Base-by-base conservation (phyloP, 2,329 filamentous ascomycete species). In the Neonectria punicea region DNA sequence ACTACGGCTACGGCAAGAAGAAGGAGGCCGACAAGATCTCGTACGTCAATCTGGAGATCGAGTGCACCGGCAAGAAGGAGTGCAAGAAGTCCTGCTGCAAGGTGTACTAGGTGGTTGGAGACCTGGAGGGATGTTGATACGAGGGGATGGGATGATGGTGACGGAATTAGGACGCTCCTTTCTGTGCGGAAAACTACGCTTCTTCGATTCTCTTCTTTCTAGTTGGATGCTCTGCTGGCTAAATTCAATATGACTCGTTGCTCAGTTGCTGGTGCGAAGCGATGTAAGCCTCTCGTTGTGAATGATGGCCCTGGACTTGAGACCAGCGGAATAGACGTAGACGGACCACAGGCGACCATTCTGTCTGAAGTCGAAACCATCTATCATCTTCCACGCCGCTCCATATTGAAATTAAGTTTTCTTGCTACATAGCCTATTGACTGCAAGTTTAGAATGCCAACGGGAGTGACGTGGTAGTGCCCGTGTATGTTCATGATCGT, bases 61-160 rank as follows among this genome's bases (percentile, higher is more conserved):
- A 61, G 20, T 65, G 58, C 53, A 25, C 22, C 46, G 44, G 53
- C 51, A 65, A 65, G 62, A 57, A 61, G 57, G 53, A 47, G 53
- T 65, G 58, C 62, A 47, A 61, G 57, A 32, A 44, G 46, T 55
- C 39, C 32, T 63, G 61, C 61, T 63, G 61, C 61, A 47, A 63
- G 36, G 36, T 44, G 16, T 58, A 63, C 22, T 30, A 30, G 25
- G 22, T 8, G 8, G 25, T 6, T 25, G 25, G 22, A 16, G 22
- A 10, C 13, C 11, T 16, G 8, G 14, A 14, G 7, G 39, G n/a
- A 10, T n/a, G 4, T n/a, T 16, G 11, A 30, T 49, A 49, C 9
- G 6, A 9, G 9, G 8, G 9, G 22, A 28, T 9, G 4, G 9
- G 14, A 28, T 9, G 25, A 49, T n/a, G 46, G 46, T 28, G 46